phyloP scores from a whole-genome alignment of 129 eudicot genomes.

The Kitagawia praeruptora region DNA sequence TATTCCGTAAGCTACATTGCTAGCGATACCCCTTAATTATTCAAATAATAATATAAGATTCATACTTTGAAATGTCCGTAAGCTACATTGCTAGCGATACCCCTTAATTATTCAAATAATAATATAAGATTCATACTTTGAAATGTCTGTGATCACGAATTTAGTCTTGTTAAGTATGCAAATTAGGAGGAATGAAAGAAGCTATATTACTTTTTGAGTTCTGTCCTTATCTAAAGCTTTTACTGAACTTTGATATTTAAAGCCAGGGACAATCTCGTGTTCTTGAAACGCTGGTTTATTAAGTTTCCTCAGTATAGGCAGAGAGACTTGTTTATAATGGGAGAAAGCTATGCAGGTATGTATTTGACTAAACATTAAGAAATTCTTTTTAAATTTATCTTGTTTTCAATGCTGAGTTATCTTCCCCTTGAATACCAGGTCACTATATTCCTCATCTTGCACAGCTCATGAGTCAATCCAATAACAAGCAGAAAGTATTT shows the following conservation, averaged over 20 bases:
- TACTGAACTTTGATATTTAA: slow-evolving; percentile 8
- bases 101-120: not conserved
- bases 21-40: not conserved
- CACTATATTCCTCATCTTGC: slow-evolving; percentile 66
- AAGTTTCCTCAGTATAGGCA: slow-evolving; percentile 72
- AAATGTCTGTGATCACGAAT: not conserved
- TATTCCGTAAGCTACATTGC: not conserved
- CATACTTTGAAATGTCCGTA: not conserved
- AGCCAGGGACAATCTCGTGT: slow-evolving; percentile 86
- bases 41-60: not conserved
- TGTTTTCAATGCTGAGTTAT: not conserved
- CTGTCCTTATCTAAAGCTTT: slow-evolving; percentile 11
- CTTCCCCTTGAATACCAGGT: slow-evolving; percentile 19
- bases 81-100: not conserved
- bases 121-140: not conserved
- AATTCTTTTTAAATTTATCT: too few relatives aligned
- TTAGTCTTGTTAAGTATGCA: not conserved
- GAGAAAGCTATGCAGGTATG: slow-evolving; percentile 69
- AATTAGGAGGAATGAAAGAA: not conserved
- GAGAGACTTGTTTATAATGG: slow-evolving; percentile 49
- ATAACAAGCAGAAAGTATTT: slow-evolving; percentile 32
- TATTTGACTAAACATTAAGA: not conserved
- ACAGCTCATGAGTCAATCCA: slow-evolving; percentile 37
- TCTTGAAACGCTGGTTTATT: slow-evolving; percentile 77
- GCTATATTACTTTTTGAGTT: slow-evolving; percentile 1